These are phyloP conservation scores for Medicago truncatula DNA, from an alignment of 306 rosid species.

Conservation along the genomic window DNA sequence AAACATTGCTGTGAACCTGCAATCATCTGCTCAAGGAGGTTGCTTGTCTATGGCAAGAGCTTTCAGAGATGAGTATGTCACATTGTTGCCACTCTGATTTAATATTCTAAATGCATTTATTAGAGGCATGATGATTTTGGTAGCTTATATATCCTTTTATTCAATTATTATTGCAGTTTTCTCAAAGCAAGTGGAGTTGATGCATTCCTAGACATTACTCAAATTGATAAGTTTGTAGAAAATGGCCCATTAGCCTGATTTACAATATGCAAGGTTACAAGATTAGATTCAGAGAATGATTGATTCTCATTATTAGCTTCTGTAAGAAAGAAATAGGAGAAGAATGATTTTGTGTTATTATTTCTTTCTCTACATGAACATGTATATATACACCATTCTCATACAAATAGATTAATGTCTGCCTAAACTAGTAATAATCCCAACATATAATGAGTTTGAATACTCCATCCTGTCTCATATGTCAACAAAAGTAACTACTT, in stretches of 20 bases:
- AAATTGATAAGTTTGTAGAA: slow-evolving; percentile 54
- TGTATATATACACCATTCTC: neutral
- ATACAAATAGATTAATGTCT: neutral
- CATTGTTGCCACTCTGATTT: neutral
- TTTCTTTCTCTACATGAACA: neutral
- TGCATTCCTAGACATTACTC: slow-evolving; percentile 59
- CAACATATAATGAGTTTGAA: neutral
- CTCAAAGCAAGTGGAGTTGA: slow-evolving; percentile 64
- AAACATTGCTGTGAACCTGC: slow-evolving; percentile 80
- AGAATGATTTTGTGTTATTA: neutral
- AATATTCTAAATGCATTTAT: slow-evolving; percentile 10
- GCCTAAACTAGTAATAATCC: neutral
- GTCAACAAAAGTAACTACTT: no score
- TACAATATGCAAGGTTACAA: slow-evolving; percentile 17
- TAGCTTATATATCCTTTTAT: slow-evolving; percentile 16
- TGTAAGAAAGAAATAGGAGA: neutral
- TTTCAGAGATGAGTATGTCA: slow-evolving; percentile 72
- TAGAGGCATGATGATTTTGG: neutral
- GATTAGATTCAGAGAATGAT: slow-evolving; percentile 22
- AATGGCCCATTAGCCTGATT: slow-evolving; percentile 44
- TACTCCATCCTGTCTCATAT: neutral
- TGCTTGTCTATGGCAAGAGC: slow-evolving; percentile 70
- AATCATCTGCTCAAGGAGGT: slow-evolving; percentile 69
- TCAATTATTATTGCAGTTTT: slow-evolving; percentile 57
- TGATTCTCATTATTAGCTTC: neutral